phyloP scores from a whole-genome alignment of 148 eudicot genomes.

The Pharnaceum exiguum region DNA sequence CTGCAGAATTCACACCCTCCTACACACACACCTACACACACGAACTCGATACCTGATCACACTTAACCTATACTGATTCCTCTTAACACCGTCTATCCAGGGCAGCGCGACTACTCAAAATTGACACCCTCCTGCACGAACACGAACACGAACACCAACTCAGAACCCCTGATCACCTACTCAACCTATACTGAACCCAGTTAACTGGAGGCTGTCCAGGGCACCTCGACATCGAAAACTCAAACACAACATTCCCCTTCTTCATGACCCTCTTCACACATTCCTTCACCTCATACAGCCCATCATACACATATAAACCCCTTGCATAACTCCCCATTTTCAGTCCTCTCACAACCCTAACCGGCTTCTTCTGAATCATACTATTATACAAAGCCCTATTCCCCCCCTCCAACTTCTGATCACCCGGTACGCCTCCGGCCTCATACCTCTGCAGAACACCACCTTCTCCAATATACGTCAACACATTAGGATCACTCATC shows the following conservation, averaged over 20 bases:
- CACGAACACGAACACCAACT: not conserved
- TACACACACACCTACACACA: no score
- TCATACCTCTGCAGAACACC: slow-evolving; percentile 19
- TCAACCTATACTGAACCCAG: slow-evolving; percentile 13
- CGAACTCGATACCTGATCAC: no score
- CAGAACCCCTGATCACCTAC: not conserved
- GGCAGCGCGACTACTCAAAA: no score
- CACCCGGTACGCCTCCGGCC: slow-evolving; percentile 26
- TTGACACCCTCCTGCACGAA: not conserved
- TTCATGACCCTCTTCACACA: slow-evolving; percentile 22
- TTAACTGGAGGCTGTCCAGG: slow-evolving; percentile 26
- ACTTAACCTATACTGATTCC: no score
- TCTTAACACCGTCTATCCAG: no score
- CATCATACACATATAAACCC: slow-evolving; percentile 44
- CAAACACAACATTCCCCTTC: slow-evolving; percentile 35
- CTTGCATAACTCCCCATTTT: not conserved
- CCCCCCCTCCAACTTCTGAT: slow-evolving; percentile 48
- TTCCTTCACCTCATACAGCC: slow-evolving; percentile 36
- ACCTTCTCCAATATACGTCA: slow-evolving; percentile 52
- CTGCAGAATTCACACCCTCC: no score
- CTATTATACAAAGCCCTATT: slow-evolving; percentile 54
- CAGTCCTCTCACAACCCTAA: slow-evolving; percentile 46
- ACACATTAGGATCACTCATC: slow-evolving; percentile 18
- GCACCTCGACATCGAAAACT: slow-evolving; percentile 35
- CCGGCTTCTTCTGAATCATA: slow-evolving; percentile 27